Evolutionary conservation across 306 rosid species (phyloP).

Genomic region (Castanea mollissima): DNA sequence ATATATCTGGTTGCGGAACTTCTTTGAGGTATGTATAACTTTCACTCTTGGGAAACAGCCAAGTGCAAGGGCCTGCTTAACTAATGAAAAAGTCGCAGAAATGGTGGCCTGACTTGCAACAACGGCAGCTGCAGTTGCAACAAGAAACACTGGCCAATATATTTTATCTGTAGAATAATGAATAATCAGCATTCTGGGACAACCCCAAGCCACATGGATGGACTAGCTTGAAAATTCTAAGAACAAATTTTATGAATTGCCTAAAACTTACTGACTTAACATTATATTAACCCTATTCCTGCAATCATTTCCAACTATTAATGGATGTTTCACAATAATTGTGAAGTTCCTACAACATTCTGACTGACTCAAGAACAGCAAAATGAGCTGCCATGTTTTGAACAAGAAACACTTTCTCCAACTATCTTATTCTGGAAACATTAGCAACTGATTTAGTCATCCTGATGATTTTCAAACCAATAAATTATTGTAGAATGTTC

Average conservation of each 20-base stretch:
- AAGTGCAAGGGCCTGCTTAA: conserved; percentile 93
- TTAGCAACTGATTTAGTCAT: not conserved
- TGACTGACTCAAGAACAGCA: not conserved
- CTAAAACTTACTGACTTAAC: not conserved
- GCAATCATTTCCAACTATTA: not conserved
- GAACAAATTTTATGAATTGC: not conserved
- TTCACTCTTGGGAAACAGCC: conserved; percentile 98
- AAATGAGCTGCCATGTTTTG: not conserved
- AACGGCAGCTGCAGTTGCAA: conserved; percentile 91
- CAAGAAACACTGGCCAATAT: conserved; percentile 87
- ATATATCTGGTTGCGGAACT: conserved; percentile 76
- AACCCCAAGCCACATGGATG: conserved; percentile 4
- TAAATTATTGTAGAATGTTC: not conserved
- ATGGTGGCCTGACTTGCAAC: conserved; percentile 97
- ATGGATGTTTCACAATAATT: not conserved
- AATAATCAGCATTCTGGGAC: conserved; percentile 30
- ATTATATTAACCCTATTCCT: not conserved
- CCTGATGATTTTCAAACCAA: not conserved
- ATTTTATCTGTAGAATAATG: conserved; percentile 48
- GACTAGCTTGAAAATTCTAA: not conserved
- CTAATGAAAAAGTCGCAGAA: conserved; percentile 82
- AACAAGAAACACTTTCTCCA: not conserved
- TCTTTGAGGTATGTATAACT: conserved; percentile 85
- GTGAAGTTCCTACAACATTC: not conserved
- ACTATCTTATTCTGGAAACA: not conserved